These are phyloP conservation scores for Candida peoriensis DNA, from an alignment of 805 yeast species.

Conservation along the genomic window DNA sequence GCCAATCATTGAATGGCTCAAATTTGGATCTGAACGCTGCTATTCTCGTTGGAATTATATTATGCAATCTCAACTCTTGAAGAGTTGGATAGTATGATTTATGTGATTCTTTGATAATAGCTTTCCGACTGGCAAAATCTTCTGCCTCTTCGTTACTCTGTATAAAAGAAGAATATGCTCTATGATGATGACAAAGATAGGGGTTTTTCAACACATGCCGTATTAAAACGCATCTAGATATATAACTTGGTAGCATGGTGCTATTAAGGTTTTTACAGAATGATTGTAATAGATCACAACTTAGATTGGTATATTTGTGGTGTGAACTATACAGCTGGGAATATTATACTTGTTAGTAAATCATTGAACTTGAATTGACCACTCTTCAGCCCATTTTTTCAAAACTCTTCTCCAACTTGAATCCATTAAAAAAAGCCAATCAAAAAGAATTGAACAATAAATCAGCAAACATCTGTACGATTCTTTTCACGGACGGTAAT, in stretches of 20 bases:
- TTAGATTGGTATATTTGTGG: too few relatives aligned
- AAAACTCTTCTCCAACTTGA: too few relatives aligned
- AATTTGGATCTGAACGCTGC: constrained; percentile 35
- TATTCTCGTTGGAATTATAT: constrained; percentile 26
- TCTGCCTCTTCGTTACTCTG: constrained; percentile 19
- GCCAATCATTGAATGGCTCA: constrained; percentile 18
- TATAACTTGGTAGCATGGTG: too few relatives aligned
- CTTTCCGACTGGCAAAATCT: constrained; percentile 23
- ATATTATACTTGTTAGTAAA: too few relatives aligned
- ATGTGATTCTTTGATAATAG: constrained; percentile 9
- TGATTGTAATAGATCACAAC: too few relatives aligned
- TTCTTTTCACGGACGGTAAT: constrained; percentile 27
- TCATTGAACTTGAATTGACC: too few relatives aligned
- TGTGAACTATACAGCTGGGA: too few relatives aligned
- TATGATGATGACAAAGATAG: too few relatives aligned
- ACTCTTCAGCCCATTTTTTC: too few relatives aligned
- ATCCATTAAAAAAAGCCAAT: neutral
- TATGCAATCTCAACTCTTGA: constrained; percentile 10
- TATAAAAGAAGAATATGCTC: constrained; percentile 11
- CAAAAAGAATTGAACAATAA: neutral
- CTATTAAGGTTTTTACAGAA: too few relatives aligned
- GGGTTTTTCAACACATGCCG: too few relatives aligned
- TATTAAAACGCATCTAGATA: too few relatives aligned
- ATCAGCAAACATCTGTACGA: constrained; percentile 3
- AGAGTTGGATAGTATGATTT: constrained; percentile 23